Evolutionary conservation across 2,329 filamentous ascomycete genomes (phyloP).

Genomic region (Monilinia fructicola): DNA sequence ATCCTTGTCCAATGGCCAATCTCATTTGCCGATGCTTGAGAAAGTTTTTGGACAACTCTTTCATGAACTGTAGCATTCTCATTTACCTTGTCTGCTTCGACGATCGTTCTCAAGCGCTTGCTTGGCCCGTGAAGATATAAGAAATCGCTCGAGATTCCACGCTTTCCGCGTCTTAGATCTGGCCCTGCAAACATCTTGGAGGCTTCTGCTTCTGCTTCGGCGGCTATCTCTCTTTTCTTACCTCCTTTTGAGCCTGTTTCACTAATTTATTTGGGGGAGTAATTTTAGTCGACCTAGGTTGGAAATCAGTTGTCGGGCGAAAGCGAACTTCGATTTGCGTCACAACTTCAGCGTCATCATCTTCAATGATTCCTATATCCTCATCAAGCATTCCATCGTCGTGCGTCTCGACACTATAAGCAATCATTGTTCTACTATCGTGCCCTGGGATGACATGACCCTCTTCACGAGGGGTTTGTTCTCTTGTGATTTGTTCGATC

Average conservation of each 20-base stretch:
- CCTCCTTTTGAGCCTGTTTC: not conserved
- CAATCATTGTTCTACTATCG: not conserved
- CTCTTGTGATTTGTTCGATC: not conserved
- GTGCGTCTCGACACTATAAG: slow-evolving; percentile 3
- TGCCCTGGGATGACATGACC: not conserved
- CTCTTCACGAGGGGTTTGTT: slow-evolving; percentile 1
- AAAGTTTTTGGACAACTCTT: not conserved
- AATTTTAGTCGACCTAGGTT: slow-evolving; percentile 13
- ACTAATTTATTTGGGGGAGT: not conserved
- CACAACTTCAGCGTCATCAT: slow-evolving; percentile 5
- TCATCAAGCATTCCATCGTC: slow-evolving; percentile 11
- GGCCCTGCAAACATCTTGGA: not conserved
- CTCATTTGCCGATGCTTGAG: slow-evolving; percentile 11
- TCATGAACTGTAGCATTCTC: not conserved
- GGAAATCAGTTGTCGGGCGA: slow-evolving; percentile 14
- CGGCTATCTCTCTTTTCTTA: slow-evolving; percentile 4
- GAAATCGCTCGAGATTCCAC: not conserved
- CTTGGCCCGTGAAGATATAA: slow-evolving; percentile 1
- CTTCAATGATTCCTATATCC: slow-evolving; percentile 3
- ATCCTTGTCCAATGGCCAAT: slow-evolving; percentile 19
- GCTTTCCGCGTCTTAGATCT: not conserved
- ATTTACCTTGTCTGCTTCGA: not conserved
- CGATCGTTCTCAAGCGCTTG: slow-evolving; percentile 13
- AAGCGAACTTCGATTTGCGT: slow-evolving; percentile 18
- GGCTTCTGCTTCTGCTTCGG: slow-evolving; percentile 12